Percentiles rank a stretch among this genome's conserved stretches.
Evolutionary conservation across 805 yeast genomes (phyloP).

Genomic region (Saccharomycopsis oosterbeekiorum): DNA sequence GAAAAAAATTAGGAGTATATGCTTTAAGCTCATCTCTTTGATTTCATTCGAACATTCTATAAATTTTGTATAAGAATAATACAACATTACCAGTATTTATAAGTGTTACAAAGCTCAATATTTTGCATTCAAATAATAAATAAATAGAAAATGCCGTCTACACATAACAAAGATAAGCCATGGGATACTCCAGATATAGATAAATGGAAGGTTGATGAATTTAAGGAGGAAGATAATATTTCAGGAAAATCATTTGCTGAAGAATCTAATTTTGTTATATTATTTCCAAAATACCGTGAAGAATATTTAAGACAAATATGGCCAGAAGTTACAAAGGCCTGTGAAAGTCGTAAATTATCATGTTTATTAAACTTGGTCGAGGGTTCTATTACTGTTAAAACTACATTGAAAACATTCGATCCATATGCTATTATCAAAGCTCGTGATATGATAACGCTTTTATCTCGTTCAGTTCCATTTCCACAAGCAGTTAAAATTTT

Average conservation of each 20-base stretch:
- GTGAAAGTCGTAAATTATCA: slow-evolving; percentile 65
- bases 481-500: slow-evolving; percentile 91
- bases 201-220: slow-evolving; percentile 85
- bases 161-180: slow-evolving; percentile 91
- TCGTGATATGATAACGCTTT: slow-evolving; percentile 82
- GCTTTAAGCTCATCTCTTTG: neutral
- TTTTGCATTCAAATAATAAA: neutral
- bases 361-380: slow-evolving; percentile 86
- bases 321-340: slow-evolving; percentile 82
- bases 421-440: slow-evolving; percentile 92
- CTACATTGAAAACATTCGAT: slow-evolving; percentile 91
- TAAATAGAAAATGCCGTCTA: slow-evolving; percentile 61
- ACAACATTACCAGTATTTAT: neutral
- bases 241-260: slow-evolving; percentile 88
- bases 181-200: slow-evolving; percentile 96
- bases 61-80: too few species aligned
- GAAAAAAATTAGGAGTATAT: neutral
- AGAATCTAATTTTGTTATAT: slow-evolving; percentile 88
- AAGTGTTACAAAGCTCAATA: neutral
- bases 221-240: slow-evolving; percentile 79
- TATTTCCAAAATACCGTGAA: slow-evolving; percentile 96
- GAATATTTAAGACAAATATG: slow-evolving; percentile 78
- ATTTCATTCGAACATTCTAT: too few species aligned
- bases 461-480: slow-evolving; percentile 93
- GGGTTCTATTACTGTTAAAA: slow-evolving; percentile 94